Evolutionary conservation across 2,329 filamentous ascomycete species (phyloP).

Genomic region (Aspergillus arachidicola): DNA sequence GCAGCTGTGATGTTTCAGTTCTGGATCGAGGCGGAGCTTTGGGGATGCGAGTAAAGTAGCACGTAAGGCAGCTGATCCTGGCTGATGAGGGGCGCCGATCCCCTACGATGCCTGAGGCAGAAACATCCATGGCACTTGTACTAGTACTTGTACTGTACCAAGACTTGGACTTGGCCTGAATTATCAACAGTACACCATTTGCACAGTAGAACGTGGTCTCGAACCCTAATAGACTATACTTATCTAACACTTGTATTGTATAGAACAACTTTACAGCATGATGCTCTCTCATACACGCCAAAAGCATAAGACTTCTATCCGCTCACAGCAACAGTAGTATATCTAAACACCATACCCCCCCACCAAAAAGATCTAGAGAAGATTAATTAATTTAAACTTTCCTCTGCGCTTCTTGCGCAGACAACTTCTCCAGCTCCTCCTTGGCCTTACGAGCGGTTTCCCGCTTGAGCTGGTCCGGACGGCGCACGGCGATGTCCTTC

Average conservation of each 20-base stretch:
- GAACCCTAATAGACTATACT: not conserved
- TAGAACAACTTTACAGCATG: not conserved
- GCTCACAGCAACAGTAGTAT: not conserved
- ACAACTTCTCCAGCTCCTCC: conserved; percentile 52
- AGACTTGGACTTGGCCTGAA: not conserved
- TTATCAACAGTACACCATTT: not conserved
- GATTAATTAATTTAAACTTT: conserved; percentile 26
- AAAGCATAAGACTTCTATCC: not conserved
- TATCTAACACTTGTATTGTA: not conserved
- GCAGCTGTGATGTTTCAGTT: not conserved
- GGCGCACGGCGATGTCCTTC: conserved; percentile 85
- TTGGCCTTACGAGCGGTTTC: conserved; percentile 70
- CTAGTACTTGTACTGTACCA: not conserved
- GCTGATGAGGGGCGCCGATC: not conserved
- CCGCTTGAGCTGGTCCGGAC: conserved; percentile 80
- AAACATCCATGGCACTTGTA: not conserved
- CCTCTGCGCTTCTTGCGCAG: conserved; percentile 37
- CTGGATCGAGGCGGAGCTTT: not conserved
- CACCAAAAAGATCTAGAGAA: not conserved
- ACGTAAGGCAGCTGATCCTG: not conserved
- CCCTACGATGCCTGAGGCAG: not conserved
- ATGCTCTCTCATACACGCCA: not conserved
- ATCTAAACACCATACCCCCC: conserved; percentile 8
- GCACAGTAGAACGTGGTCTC: not conserved
- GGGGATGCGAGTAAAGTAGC: not conserved